phyloP scores from a whole-genome alignment of 805 yeast genomes.

The Candida ortonii region DNA sequence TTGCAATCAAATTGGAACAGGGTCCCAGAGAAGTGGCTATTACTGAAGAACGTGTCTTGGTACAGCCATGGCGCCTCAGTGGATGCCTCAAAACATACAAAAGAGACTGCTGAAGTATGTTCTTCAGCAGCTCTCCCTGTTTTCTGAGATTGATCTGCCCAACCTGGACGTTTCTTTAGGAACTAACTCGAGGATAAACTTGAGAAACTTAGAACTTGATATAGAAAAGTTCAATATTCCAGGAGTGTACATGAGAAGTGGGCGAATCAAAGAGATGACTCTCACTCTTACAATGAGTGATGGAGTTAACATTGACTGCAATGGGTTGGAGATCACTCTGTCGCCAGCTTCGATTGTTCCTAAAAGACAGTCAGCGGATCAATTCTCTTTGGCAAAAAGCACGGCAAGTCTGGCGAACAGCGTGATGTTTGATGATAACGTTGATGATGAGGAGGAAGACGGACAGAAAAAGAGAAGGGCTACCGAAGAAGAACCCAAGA shows the following conservation, averaged over 20 bases:
- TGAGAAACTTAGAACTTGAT: conserved; percentile 65
- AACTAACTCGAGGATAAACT: conserved; percentile 44
- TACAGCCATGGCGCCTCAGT: conserved; percentile 43
- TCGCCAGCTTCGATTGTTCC: conserved; percentile 32
- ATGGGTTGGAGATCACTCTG: conserved; percentile 50
- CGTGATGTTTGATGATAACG: conserved; percentile 44
- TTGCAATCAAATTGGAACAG: too few relatives aligned
- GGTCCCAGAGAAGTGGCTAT: too few relatives aligned
- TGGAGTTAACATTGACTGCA: conserved; percentile 63
- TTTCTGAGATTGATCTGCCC: conserved; percentile 72
- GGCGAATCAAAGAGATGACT: conserved; percentile 52
- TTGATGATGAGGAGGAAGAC: conserved; percentile 32
- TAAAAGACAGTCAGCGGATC: conserved; percentile 28
- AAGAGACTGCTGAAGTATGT: conserved; percentile 77
- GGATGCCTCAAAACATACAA: conserved; percentile 87
- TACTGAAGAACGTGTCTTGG: too few relatives aligned
- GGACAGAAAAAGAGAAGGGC: conserved; percentile 1
- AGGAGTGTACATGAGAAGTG: conserved; percentile 59
- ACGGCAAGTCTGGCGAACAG: conserved; percentile 72
- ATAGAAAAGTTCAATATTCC: conserved; percentile 68
- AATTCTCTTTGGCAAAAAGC: conserved; percentile 63
- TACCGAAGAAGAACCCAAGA: conserved; percentile 12
- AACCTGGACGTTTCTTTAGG: conserved; percentile 79
- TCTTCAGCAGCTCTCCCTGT: conserved; percentile 74
- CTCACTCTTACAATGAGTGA: conserved; percentile 64